Evolutionary conservation across 176 grass and related monocot species (phyloP).

Genomic region (Juncus effusus): DNA sequence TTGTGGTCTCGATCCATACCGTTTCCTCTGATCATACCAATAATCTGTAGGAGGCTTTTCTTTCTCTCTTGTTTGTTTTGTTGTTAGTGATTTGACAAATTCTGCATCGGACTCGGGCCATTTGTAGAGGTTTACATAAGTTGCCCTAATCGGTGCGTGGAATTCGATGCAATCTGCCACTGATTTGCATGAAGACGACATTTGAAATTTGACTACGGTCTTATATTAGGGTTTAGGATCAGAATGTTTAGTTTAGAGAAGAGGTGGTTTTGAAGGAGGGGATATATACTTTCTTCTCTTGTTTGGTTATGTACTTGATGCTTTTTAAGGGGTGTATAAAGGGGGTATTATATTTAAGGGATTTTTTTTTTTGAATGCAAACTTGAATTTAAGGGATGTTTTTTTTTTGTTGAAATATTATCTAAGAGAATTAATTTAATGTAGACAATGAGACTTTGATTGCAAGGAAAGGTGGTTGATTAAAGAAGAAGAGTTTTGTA

Average conservation of each 20-base stretch:
- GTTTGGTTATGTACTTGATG: conserved; percentile 31
- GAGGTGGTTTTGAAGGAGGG: conserved; percentile 1
- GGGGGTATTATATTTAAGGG: conserved; percentile 9
- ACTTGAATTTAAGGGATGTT: too few relatives aligned
- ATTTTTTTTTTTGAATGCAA: background rate
- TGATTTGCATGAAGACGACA: conserved; percentile 69
- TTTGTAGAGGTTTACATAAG: conserved; percentile 82
- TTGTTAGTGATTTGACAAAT: conserved; percentile 69
- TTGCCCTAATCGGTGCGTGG: conserved; percentile 57
- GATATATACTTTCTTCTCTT: conserved; percentile 17
- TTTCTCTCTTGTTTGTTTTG: conserved; percentile 36
- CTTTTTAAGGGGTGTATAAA: conserved; percentile 43
- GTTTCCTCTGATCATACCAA: conserved; percentile 17
- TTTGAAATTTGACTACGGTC: conserved; percentile 9
- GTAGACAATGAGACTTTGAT: conserved; percentile 42
- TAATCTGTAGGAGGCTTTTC: background rate
- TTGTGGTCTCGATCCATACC: conserved; percentile 28
- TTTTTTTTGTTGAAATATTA: too few relatives aligned
- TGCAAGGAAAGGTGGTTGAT: conserved; percentile 67
- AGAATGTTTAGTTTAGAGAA: conserved; percentile 12
- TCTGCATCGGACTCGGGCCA: conserved; percentile 97
- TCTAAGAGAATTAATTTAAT: background rate
- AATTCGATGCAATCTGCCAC: conserved; percentile 53
- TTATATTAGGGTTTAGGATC: background rate
- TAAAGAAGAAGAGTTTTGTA: conserved; percentile 30